A percentile compares a stretch with the other conserved stretches of the same genome.
phyloP scores from a whole-genome alignment of 306 rosid genomes.

The Myrica gale region DNA sequence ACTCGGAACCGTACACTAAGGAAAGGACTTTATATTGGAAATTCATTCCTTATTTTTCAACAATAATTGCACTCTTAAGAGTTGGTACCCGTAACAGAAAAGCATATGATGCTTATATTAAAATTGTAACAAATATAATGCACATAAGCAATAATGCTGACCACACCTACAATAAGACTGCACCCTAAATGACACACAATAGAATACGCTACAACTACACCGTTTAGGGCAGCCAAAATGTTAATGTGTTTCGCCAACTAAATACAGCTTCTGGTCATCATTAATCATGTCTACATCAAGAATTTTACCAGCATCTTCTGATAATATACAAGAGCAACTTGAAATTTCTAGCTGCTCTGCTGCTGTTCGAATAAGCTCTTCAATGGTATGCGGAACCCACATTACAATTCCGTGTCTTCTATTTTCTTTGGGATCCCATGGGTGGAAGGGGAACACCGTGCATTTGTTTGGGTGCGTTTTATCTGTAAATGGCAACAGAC shows the following conservation, averaged over 20 bases:
- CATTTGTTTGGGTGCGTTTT: constrained; percentile 65
- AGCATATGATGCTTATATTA: not conserved
- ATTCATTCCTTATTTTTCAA: not conserved
- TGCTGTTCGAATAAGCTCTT: constrained; percentile 60
- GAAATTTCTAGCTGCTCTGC: constrained; percentile 46
- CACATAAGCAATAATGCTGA: not conserved
- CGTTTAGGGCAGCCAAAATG: constrained; percentile 8
- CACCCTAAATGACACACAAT: not conserved
- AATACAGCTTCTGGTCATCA: constrained; percentile 76
- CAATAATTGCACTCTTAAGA: not conserved
- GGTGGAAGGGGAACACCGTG: constrained; percentile 84
- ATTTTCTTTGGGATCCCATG: constrained; percentile 68
- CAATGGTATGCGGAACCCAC: constrained; percentile 68
- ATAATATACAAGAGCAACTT: constrained; percentile 46
- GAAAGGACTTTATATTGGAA: too few relatives aligned
- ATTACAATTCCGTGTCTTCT: constrained; percentile 69
- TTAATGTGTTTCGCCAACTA: constrained; percentile 46
- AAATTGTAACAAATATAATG: not conserved
- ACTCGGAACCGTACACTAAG: too few relatives aligned
- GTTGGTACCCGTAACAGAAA: not conserved
- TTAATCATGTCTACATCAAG: constrained; percentile 58
- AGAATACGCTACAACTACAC: constrained; percentile 3
- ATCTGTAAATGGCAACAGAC: constrained; percentile 42
- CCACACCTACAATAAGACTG: not conserved
- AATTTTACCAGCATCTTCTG: constrained; percentile 92